phyloP scores from a whole-genome alignment of 768 basidiomycete species.

The Tylopilus felleus region DNA sequence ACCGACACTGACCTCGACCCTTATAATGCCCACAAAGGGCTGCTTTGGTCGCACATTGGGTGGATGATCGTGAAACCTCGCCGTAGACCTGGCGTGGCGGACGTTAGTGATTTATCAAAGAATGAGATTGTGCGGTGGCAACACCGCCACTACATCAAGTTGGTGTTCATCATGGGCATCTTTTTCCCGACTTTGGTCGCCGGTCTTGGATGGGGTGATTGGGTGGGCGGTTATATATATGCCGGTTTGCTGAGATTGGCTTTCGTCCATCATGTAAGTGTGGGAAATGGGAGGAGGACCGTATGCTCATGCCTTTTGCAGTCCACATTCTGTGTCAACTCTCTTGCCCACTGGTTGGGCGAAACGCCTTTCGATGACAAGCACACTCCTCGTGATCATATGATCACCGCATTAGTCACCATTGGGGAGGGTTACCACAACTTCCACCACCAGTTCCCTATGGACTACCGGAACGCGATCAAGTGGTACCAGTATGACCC shows the following conservation, averaged over 20 bases:
- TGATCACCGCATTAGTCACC: conserved; percentile 85
- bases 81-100: conserved; percentile 84
- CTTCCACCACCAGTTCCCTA: conserved; percentile 96
- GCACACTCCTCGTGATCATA: conserved; percentile 87
- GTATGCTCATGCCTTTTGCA: conserved; percentile 26
- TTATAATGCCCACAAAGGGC: conserved; percentile 88
- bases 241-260: conserved; percentile 73
- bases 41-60: conserved; percentile 82
- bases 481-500: conserved; percentile 90
- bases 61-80: conserved; percentile 95
- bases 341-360: conserved; percentile 94
- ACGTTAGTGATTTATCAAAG: conserved; percentile 81
- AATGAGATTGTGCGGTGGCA: conserved; percentile 84
- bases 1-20: conserved; percentile 97
- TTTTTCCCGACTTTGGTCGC: conserved; percentile 73
- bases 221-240: conserved; percentile 80
- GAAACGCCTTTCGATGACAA: conserved; percentile 93
- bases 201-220: conserved; percentile 83
- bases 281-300: neutral
- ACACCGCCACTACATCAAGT: conserved; percentile 69
- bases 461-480: conserved; percentile 97
- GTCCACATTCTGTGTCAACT: conserved; percentile 98
- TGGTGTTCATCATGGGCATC: conserved; percentile 71
- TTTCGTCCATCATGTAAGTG: conserved; percentile 85
- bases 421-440: conserved; percentile 98